phyloP scores from a whole-genome alignment of 352 stramenopile genomes.

The Pythium brassicae region DNA sequence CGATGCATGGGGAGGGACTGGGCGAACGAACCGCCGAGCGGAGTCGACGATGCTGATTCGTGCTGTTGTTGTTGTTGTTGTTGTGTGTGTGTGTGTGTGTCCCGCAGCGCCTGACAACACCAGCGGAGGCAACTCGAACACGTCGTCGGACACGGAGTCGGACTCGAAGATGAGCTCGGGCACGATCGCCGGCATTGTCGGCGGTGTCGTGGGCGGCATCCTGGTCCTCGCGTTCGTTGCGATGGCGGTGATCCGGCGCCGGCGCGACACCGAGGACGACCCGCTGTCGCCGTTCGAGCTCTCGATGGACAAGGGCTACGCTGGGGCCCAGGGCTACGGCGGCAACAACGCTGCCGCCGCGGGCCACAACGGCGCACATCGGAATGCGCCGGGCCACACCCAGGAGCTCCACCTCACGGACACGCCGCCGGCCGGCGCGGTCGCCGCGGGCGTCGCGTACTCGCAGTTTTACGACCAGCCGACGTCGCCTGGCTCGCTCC shows the following conservation, averaged over 20 bases:
- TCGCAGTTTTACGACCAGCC: conserved; percentile 72
- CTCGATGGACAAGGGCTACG: conserved; percentile 83
- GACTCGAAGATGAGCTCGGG: conserved; percentile 62
- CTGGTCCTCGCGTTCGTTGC: conserved; percentile 52
- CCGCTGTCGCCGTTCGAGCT: conserved; percentile 79
- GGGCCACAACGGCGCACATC: conserved; percentile 14
- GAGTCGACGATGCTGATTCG: no score
- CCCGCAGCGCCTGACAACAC: background rate
- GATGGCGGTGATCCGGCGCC: conserved; percentile 50
- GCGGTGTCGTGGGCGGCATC: conserved; percentile 56
- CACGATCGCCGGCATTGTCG: conserved; percentile 64
- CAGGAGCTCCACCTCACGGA: conserved; percentile 21
- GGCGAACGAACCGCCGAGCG: no score
- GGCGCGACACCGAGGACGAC: conserved; percentile 61
- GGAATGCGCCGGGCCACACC: conserved; percentile 14
- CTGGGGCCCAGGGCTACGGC: conserved; percentile 42
- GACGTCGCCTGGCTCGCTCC: conserved; percentile 46
- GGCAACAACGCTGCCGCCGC: conserved; percentile 10
- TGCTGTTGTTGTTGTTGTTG: no score
- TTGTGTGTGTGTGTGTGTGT: background rate
- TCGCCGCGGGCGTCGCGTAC: conserved; percentile 56
- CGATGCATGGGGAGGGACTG: no score
- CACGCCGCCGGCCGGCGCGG: conserved; percentile 31
- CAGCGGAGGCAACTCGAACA: background rate
- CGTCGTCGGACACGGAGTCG: conserved; percentile 8